Base-by-base conservation (phyloP, 495 filamentous ascomycete species). In the Hypoxylon trugodes region DNA sequence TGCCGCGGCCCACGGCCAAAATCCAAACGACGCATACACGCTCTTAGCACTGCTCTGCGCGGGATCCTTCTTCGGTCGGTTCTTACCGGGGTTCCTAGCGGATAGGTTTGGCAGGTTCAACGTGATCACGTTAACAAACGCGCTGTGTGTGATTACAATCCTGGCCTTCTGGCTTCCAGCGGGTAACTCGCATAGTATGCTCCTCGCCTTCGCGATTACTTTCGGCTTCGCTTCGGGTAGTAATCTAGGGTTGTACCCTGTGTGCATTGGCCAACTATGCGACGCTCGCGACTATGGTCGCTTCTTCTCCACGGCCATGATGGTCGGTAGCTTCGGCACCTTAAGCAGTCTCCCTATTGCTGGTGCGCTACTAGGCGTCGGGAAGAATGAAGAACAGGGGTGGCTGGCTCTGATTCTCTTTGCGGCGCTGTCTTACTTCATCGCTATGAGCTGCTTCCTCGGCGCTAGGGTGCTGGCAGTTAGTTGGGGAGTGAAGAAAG, bases 261-360 rank as follows among this genome's bases (percentile, higher is more conserved):
- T 97, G 2, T 96, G 92, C 67, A 85, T 98, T 8, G 92, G 93
- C 4, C 92, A 96, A 78, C 82, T 97, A 24, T 97, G 93, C 75
- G 87, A 89, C 50, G 91, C 92, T 3, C 85, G 92, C 51, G 79
- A 93, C 47, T 97, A 95, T 61, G 94, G 94, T 3, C 79, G 90
- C 47, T 93, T 90, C 61, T 96, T 87, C 66, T 89, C 93, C 12
- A 95, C 93, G 1, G 88, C 88, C 56, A 95, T 96, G 75, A 95
- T 92, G 65, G 81, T 96, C 26, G 93, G 94, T 24, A 91, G 89
- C 59, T 92, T 98, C 73, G 93, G 92, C 0, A 90, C 90, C 5
- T 78, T 98, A 28, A 95, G 89, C 16, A 92, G 92, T 18, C 86
- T 96, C 18, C 94, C 94, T 0, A 96, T 97, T 61, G 94, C 90